Conservation (phyloP, 1,139 yeast genomes). For the Yamadazyma mexicana region DNA sequence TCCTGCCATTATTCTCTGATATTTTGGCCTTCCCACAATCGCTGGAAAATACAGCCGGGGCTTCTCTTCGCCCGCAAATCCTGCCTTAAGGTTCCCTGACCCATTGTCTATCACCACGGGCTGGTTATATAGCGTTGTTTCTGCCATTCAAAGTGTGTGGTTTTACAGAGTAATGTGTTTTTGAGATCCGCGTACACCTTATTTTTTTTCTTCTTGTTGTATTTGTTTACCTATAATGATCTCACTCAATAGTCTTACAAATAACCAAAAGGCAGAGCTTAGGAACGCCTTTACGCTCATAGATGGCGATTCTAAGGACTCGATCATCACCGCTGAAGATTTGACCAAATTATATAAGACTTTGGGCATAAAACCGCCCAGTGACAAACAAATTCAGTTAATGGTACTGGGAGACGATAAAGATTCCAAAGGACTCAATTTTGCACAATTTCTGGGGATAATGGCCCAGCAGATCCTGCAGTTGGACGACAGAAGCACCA, state of each 20-base stretch:
- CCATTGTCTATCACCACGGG: constrained; percentile 94
- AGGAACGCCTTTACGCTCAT: constrained; percentile 58
- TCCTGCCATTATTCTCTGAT: constrained; percentile 83
- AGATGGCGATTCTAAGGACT: constrained; percentile 82
- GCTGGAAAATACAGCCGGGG: constrained; percentile 59
- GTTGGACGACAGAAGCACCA: constrained; percentile 60
- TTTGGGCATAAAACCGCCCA: constrained; percentile 45
- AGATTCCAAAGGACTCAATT: constrained; percentile 49
- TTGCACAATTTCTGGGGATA: constrained; percentile 67
- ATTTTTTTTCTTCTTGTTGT: too few relatives aligned
- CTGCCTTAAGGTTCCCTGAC: constrained; percentile 85
- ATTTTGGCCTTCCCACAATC: constrained; percentile 80
- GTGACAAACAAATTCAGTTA: constrained; percentile 39
- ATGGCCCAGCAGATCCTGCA: constrained; percentile 62
- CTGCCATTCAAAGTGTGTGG: constrained; percentile 3
- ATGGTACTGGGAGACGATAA: constrained; percentile 42
- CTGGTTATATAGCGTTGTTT: constrained; percentile 57
- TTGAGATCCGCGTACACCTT: neutral
- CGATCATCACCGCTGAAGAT: constrained; percentile 60
- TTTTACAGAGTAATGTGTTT: neutral
- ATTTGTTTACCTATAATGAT: constrained; percentile 16
- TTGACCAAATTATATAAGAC: constrained; percentile 55
- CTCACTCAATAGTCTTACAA: constrained; percentile 40
- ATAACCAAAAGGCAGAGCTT: constrained; percentile 43
- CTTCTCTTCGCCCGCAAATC: constrained; percentile 88